Percentiles rank a stretch among this genome's conserved stretches.
These are phyloP conservation scores for Monosporozyma servazzii DNA, from an alignment of 805 yeast species.

Conservation along the genomic window DNA sequence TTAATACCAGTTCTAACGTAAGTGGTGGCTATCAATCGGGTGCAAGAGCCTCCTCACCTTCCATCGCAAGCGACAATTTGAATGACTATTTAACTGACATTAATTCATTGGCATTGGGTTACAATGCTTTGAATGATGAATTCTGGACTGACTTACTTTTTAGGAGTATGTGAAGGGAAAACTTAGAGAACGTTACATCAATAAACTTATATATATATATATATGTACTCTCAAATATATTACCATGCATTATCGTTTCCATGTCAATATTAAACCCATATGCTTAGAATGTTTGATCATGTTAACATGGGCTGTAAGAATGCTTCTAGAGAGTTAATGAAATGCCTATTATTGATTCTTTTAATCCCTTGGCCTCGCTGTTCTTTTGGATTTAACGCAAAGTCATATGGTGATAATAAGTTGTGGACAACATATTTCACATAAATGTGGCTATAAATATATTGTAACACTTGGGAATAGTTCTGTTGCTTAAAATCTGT, in stretches of 20 bases:
- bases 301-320: constrained; percentile 26
- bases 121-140: constrained; percentile 54
- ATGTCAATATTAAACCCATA: neutral
- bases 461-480: constrained; percentile 22
- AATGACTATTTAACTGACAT: constrained; percentile 27
- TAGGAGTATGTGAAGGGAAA: constrained; percentile 10
- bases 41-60: constrained; percentile 29
- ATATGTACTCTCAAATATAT: neutral
- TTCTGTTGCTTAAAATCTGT: constrained; percentile 44
- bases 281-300: constrained; percentile 4
- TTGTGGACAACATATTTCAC: constrained; percentile 25
- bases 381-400: constrained; percentile 23
- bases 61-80: constrained; percentile 28
- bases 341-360: constrained; percentile 24
- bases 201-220: neutral
- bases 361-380: constrained; percentile 27
- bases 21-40: neutral
- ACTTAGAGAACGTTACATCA: neutral
- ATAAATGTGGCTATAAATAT: constrained; percentile 27
- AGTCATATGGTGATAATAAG: constrained; percentile 26
- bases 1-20: neutral
- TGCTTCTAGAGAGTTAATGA: constrained; percentile 22
- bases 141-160: constrained; percentile 51
- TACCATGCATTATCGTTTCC: neutral
- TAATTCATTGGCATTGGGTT: constrained; percentile 38